Evolutionary conservation across 176 grass and related monocot genomes (phyloP).

Genomic region (Avena eriantha): DNA sequence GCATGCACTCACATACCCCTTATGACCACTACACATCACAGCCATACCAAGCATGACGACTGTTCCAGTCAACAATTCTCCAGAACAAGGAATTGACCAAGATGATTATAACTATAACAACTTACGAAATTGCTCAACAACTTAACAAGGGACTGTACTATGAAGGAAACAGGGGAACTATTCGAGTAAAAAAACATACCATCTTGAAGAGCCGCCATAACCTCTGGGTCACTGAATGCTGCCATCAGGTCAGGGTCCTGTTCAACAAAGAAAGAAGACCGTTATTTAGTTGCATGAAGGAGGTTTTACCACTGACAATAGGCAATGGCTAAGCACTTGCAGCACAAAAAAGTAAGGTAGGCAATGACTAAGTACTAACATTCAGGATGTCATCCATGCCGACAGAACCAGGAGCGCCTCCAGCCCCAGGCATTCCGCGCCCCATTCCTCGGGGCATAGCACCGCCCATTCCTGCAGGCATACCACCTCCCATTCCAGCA

Average conservation of each 20-base stretch:
- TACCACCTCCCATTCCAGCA: background rate
- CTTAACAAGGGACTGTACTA: background rate
- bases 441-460: constrained; percentile 36
- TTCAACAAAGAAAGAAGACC: constrained; percentile 29
- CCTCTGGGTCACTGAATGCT: constrained; percentile 85
- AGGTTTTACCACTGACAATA: background rate
- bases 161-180: background rate
- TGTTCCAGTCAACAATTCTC: background rate
- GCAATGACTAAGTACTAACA: constrained; percentile 52
- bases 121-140: no score
- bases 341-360: background rate
- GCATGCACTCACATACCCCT: no score
- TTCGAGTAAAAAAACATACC: constrained; percentile 49
- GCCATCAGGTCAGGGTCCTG: constrained; percentile 91
- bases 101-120: background rate
- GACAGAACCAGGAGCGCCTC: constrained; percentile 65
- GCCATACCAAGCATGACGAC: background rate
- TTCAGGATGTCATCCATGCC: constrained; percentile 93
- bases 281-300: background rate
- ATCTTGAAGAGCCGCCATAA: constrained; percentile 90
- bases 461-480: background rate
- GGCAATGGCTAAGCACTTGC: background rate
- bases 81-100: background rate
- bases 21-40: no score
- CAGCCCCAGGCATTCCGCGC: constrained; percentile 31